Base-by-base conservation (phyloP, 176 grass and related monocot genomes). In the Miscanthus lutarioriparius region DNA sequence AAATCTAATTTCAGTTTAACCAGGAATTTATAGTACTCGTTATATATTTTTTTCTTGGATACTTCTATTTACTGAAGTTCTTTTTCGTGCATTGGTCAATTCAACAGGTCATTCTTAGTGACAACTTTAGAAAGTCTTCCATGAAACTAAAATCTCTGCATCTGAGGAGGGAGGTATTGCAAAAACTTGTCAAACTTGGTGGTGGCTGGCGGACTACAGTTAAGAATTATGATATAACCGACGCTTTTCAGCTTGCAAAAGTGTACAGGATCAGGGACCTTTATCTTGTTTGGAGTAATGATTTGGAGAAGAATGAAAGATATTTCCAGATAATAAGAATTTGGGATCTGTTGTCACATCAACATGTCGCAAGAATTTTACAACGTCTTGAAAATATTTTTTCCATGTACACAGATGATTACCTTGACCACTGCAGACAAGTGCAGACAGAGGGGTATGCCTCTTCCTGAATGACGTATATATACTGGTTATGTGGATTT, bases 221-320 rank as follows among this genome's bases (percentile, higher is more conserved):
- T 27, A 87, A 76, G 44, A 83, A 77, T 58, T 40, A 16, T 27
- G 59, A 62, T 41, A 27, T 73, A 10, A 38, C 51, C 23, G 80
- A 85, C 83, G 25, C 81, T 82, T 94, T 79, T 32, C 32, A 74
- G 59, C 85, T 92, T 81, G 51, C 87, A 76, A 90, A 85, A 77
- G 81, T 86, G 59, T 92, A 91, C 64, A 84, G 17, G 54, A 72
- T 92, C 19, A 76, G 51, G 23, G 88, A 91, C 1, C 83, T 89
- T 41, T 82, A 83, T 86, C 80, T 97, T 82, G 70, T 97, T 80
- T 97, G 94, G 94, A 94, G 90, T 73, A 86, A 68, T 74, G 94
- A 97, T 71, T 13, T 97, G 26, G 79, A 86, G 61, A 94, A 87
- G 45, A 80, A 87, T 11, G 82, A 89, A 47, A 91, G 66, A 26